Evolutionary conservation across 2,329 filamentous ascomycete species (phyloP).

Genomic region (Colletotrichum sp.): DNA sequence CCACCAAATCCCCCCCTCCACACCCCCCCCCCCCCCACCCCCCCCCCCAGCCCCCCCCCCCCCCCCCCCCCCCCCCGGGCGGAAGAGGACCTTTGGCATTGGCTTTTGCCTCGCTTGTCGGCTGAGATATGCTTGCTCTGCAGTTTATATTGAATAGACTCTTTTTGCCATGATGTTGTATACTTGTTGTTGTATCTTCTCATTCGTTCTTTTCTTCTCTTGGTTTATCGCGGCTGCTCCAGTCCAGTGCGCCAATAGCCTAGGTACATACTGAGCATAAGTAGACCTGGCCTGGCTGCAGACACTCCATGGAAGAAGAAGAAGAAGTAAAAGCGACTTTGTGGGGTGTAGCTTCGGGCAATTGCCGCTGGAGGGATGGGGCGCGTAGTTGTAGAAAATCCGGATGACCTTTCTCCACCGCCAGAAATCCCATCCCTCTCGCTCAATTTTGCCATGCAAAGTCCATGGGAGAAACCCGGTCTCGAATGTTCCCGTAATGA

Average conservation of each 20-base stretch:
- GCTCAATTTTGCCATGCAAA: background rate
- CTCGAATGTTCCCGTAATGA: background rate
- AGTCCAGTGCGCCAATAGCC: background rate
- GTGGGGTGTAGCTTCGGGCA: background rate
- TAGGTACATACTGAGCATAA: background rate
- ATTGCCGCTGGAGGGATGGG: background rate
- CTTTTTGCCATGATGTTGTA: background rate
- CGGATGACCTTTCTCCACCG: background rate
- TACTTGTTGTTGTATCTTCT: background rate
- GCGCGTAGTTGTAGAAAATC: background rate
- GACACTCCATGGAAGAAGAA: background rate
- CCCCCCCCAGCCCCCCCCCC: too few relatives aligned
- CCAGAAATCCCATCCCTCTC: background rate
- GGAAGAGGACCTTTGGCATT: too few relatives aligned
- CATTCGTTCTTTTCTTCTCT: background rate
- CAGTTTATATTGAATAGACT: background rate
- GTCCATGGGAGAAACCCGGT: background rate
- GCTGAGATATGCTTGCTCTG: too few relatives aligned
- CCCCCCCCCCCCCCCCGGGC: too few relatives aligned
- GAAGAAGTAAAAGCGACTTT: background rate
- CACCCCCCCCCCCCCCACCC: too few relatives aligned
- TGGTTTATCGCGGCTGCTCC: background rate
- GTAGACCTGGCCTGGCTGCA: background rate
- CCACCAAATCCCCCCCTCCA: too few relatives aligned
- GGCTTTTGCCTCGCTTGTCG: too few relatives aligned